A percentile compares a stretch with the other conserved stretches of the same genome.
These are phyloP conservation scores for Irpex sp. DNA, from an alignment of 1,284 basidiomycete species.

Conservation along the genomic window DNA sequence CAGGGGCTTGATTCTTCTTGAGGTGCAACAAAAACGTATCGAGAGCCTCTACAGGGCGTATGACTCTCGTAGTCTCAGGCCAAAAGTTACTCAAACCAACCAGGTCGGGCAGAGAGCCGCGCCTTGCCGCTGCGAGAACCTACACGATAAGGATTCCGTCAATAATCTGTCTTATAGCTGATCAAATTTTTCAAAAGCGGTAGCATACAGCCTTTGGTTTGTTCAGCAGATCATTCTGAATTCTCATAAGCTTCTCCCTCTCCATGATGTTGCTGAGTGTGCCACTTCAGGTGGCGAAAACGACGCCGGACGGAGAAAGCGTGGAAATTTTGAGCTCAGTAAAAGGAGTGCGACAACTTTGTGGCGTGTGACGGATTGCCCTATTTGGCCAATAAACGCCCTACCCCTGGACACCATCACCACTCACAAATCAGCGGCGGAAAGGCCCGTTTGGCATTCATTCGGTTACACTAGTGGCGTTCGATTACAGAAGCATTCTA, in stretches of 20 bases:
- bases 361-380: neutral
- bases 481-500: neutral
- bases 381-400: neutral
- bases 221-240: neutral
- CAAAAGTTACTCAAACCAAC: neutral
- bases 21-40: neutral
- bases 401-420: neutral
- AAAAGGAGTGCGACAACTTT: neutral
- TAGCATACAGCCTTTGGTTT: neutral
- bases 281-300: too few relatives aligned
- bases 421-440: neutral
- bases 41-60: neutral
- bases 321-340: neutral
- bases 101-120: neutral
- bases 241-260: too few relatives aligned
- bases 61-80: neutral
- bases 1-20: neutral
- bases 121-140: neutral
- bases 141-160: neutral
- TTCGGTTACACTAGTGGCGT: neutral
- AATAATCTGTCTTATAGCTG: neutral
- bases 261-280: neutral
- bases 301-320: neutral
- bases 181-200: neutral
- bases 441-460: neutral